A percentile compares a stretch with the other conserved stretches of the same genome.
Conservation (phyloP, 164 flowering plant genomes). For the Echeveria elegans region DNA sequence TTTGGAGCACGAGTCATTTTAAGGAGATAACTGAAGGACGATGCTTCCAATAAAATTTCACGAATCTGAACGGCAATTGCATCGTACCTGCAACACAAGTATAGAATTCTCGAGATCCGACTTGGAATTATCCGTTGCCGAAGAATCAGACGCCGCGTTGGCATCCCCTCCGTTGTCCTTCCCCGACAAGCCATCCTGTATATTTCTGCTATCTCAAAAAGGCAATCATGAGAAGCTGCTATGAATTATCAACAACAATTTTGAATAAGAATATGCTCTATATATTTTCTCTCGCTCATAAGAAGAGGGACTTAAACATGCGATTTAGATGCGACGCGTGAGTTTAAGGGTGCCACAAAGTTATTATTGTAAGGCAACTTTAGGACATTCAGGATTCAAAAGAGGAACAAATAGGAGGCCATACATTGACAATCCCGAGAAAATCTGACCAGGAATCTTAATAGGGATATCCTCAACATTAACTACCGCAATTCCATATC, state of each 20-base stretch:
- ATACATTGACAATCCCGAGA: background rate
- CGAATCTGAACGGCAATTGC: background rate
- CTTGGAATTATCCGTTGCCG: slow-evolving; percentile 14
- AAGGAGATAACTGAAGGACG: background rate
- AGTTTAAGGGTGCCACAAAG: background rate
- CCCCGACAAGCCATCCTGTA: slow-evolving; percentile 14
- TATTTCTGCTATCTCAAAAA: slow-evolving; percentile 17
- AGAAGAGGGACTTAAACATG: background rate
- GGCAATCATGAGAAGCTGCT: background rate
- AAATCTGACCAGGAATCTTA: background rate
- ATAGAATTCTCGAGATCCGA: slow-evolving; percentile 19
- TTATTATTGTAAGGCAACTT: background rate
- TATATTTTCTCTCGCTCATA: background rate
- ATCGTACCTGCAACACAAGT: slow-evolving; percentile 24
- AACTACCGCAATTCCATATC: background rate
- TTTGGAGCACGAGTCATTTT: background rate
- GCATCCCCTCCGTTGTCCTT: slow-evolving; percentile 17
- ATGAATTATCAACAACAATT: background rate
- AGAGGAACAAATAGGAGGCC: background rate
- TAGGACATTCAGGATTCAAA: background rate
- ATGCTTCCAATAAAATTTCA: background rate
- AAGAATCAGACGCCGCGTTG: slow-evolving; percentile 21
- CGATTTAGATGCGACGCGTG: background rate
- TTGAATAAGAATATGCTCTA: background rate
- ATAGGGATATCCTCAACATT: background rate